Evolutionary conservation across 106 monocot species (phyloP).

Genomic region (Dendrobium huoshanense): DNA sequence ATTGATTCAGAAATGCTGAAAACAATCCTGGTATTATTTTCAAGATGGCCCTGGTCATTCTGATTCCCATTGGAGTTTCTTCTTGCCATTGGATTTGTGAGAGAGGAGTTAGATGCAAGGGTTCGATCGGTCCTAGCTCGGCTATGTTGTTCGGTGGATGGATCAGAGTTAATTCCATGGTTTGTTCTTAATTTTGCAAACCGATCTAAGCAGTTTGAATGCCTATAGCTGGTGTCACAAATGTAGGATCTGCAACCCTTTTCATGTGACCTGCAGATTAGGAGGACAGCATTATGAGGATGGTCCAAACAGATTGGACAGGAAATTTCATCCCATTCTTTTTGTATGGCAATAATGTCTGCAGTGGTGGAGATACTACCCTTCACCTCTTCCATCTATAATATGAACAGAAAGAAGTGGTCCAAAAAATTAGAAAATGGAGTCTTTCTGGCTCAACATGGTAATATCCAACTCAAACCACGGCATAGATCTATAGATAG

Average conservation of each 20-base stretch:
- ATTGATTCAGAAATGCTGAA: background rate
- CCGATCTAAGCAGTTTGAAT: conserved; percentile 80
- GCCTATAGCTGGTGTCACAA: conserved; percentile 78
- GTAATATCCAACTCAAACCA: background rate
- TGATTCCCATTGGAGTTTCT: conserved; percentile 17
- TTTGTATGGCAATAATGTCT: conserved; percentile 21
- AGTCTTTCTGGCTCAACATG: too few relatives aligned
- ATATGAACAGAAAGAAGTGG: background rate
- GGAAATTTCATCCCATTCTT: conserved; percentile 68
- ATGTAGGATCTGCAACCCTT: conserved; percentile 78
- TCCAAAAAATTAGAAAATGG: background rate
- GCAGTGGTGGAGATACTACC: conserved; percentile 24
- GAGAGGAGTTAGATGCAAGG: background rate
- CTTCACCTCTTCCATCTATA: conserved; percentile 40
- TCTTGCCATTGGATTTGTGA: conserved; percentile 5
- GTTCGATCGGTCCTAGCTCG: too few relatives aligned
- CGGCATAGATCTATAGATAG: background rate
- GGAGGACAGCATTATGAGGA: conserved; percentile 82
- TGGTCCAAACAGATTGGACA: conserved; percentile 91
- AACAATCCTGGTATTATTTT: background rate
- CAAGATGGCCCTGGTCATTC: too few relatives aligned
- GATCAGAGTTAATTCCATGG: background rate
- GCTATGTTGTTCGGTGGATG: background rate
- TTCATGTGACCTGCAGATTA: conserved; percentile 58
- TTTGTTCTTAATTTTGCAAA: conserved; percentile 32